Base-by-base conservation (phyloP, 768 basidiomycete genomes). In the Leccinum truebloodii region DNA sequence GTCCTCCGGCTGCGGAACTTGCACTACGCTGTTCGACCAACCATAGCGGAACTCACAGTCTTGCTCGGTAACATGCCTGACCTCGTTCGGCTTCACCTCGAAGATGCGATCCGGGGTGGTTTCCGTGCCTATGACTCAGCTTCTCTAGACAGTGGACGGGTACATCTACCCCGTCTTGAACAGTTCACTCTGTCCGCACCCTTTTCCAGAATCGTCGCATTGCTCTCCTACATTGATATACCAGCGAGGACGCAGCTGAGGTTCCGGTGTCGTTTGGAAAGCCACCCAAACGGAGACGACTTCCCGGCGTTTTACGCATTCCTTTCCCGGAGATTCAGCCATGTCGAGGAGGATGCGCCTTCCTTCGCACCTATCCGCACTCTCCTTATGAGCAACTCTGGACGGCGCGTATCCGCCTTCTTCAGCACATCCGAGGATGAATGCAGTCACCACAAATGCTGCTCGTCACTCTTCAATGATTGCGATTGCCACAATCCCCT, bases 401-500 rank as follows among this genome's bases (percentile, higher is more conserved):
- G 12, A 24, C 24, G 4, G 32, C 7, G n/a, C 32, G 4, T 26
- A 13, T 18, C 13, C 8, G n/a, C 55, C 24, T 3, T 14, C 51
- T 26, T 57, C 18, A 54, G 56, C 51, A 24, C 18, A 18, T 55
- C 51, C 18, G 32, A 35, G 8, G 32, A 18, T 26, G 26, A 24
- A 9, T 35, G 56, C 14, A 4, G 5, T 6, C 34, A 5, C 13
- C 56, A 1, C 30, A 22, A 10, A 14, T 55, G 30, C 55, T 22
- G 54, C 24, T 26, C 2, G 13, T 57, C 34, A 6, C 18, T 55
- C 32, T 26, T 35, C 32, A 2, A 26, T 2, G 52, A 55, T 6
- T 57, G 56, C 24, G 34, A 57, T 20, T 57, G 56, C 24, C 7
- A 57, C 5, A 8, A n/a, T 30, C 56, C 56, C 16, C 56, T 57